Conservation (phyloP, 2,329 filamentous ascomycete genomes). For the Cryphonectria carpinicola region DNA sequence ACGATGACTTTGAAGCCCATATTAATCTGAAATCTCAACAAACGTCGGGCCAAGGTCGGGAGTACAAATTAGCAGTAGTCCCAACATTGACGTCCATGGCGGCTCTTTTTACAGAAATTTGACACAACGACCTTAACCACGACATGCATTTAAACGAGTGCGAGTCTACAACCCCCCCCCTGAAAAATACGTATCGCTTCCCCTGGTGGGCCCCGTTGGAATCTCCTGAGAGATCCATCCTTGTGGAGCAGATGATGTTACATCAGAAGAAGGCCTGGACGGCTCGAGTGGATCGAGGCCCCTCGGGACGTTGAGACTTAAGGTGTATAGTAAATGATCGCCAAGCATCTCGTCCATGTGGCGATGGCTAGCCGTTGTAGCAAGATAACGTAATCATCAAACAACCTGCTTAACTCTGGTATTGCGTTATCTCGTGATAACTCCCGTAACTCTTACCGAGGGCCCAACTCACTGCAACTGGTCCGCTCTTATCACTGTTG, state of each 20-base stretch:
- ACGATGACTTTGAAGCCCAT: conserved; percentile 35
- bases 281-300: background rate
- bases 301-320: background rate
- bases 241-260: background rate
- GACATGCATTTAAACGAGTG: background rate
- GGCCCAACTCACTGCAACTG: background rate
- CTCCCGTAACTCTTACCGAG: background rate
- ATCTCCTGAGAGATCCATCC: background rate
- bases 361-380: background rate
- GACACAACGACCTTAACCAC: background rate
- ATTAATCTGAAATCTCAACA: background rate
- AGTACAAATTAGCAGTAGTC: background rate
- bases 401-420: background rate
- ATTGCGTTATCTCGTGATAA: background rate
- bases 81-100: background rate
- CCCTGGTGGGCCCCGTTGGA: background rate
- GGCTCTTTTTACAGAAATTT: background rate
- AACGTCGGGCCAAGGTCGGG: background rate
- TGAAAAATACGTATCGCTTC: background rate
- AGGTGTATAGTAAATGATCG: background rate
- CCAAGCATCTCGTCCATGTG: background rate
- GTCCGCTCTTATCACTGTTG: background rate
- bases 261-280: background rate
- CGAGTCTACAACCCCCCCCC: background rate
- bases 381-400: background rate